Conservation (phyloP, 306 rosid genomes). For the Quillaja saponaria region DNA sequence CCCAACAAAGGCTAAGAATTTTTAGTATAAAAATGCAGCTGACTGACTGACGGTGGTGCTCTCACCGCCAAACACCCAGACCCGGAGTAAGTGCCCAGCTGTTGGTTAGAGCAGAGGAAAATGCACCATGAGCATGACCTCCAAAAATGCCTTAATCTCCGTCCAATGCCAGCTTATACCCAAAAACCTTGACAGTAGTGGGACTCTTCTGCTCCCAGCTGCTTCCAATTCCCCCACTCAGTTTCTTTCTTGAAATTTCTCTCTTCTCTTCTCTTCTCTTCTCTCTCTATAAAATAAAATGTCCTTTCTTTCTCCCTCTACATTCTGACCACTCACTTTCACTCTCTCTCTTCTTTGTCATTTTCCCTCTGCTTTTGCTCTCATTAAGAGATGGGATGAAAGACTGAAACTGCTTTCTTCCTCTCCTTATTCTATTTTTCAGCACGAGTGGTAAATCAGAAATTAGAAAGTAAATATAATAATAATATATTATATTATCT, state of each 20-base stretch:
- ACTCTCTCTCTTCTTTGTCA: slow-evolving; percentile 46
- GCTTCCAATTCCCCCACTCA: slow-evolving; percentile 15
- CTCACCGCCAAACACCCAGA: slow-evolving; percentile 3
- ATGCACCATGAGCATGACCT: neutral
- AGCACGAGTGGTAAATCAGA: slow-evolving; percentile 49
- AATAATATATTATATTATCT: no score
- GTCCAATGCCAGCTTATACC: neutral
- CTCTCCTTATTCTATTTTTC: slow-evolving; percentile 4
- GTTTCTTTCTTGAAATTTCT: neutral
- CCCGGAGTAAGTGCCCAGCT: neutral
- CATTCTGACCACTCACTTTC: slow-evolving; percentile 37
- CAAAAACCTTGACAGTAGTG: neutral
- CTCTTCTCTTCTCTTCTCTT: slow-evolving; percentile 32
- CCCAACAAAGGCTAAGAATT: slow-evolving; percentile 7
- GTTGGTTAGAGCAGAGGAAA: neutral
- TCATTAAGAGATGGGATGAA: neutral
- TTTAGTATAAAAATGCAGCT: neutral
- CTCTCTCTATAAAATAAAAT: slow-evolving; percentile 19
- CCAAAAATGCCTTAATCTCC: neutral
- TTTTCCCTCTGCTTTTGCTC: slow-evolving; percentile 34
- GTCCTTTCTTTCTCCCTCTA: slow-evolving; percentile 34
- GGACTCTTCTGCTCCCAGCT: neutral
- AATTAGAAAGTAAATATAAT: slow-evolving; percentile 11
- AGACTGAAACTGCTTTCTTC: neutral
- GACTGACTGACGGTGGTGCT: neutral